Conservation (phyloP, 2,329 filamentous ascomycete genomes). For the Lecanoromycetidae sp. region DNA sequence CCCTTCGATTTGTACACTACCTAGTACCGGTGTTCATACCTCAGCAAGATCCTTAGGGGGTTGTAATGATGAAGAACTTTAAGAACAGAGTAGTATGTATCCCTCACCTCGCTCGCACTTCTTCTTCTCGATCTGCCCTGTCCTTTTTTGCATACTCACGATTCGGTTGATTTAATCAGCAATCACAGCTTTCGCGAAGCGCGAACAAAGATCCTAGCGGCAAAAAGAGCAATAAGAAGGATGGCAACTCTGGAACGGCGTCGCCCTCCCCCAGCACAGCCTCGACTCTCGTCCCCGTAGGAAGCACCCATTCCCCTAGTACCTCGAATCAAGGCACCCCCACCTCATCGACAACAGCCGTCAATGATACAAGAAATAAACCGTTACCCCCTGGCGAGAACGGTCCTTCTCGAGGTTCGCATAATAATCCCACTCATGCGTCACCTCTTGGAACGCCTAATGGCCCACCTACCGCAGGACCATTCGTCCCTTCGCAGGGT, state of each 20-base stretch:
- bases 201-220: conserved; percentile 80
- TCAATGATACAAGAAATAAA: conserved; percentile 78
- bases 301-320: conserved; percentile 43
- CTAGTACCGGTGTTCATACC: not conserved
- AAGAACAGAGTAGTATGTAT: conserved; percentile 86
- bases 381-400: conserved; percentile 30
- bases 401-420: conserved; percentile 26
- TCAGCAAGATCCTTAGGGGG: not conserved
- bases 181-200: conserved; percentile 80
- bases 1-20: not conserved
- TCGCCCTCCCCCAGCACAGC: conserved; percentile 56
- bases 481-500: conserved; percentile 27
- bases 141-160: not conserved
- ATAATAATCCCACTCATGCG: conserved; percentile 19
- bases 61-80: conserved; percentile 82
- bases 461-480: conserved; percentile 26
- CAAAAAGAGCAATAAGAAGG: conserved; percentile 54
- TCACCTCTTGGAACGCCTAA: conserved; percentile 22
- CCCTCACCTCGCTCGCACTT: not conserved
- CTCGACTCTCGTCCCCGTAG: conserved; percentile 25
- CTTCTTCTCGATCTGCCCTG: not conserved
- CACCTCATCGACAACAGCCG: conserved; percentile 75
- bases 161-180: conserved; percentile 42
- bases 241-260: conserved; percentile 54
- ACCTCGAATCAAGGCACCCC: conserved; percentile 59